A percentile compares a stretch with the other conserved stretches of the same genome.
phyloP scores from a whole-genome alignment of 192 early-diverging fungal species.

The Linnemannia elongata region DNA sequence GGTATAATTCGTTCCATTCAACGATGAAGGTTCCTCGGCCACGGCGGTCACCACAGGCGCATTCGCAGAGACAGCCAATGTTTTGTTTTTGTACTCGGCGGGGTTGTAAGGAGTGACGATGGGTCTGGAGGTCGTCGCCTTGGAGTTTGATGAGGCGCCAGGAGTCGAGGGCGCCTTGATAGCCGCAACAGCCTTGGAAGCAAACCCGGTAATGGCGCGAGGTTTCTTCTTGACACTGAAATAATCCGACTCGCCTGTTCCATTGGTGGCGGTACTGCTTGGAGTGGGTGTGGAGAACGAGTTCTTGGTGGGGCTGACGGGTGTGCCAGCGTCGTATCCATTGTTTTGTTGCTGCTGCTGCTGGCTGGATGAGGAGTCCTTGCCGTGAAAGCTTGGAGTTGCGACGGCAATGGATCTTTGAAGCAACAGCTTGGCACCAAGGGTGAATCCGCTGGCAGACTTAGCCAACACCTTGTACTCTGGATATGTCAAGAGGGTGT shows the following conservation, averaged over 20 bases:
- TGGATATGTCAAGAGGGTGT: conserved; percentile 41
- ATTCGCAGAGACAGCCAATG: conserved; percentile 21
- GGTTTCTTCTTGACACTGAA: conserved; percentile 45
- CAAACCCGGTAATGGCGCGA: conserved; percentile 30
- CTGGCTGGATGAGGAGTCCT: background rate
- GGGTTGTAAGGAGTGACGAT: conserved; percentile 56
- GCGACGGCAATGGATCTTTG: conserved; percentile 51
- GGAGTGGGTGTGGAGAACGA: conserved; percentile 25
- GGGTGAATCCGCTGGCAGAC: conserved; percentile 48
- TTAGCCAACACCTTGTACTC: conserved; percentile 51
- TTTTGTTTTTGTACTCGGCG: conserved; percentile 42
- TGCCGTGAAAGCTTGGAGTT: conserved; percentile 37
- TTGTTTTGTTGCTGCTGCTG: background rate
- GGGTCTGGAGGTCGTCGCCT: conserved; percentile 12
- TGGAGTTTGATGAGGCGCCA: background rate
- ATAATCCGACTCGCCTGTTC: conserved; percentile 28
- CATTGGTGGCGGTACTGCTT: background rate
- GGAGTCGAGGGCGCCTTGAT: conserved; percentile 40
- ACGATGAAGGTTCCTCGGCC: conserved; percentile 1
- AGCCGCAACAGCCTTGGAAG: conserved; percentile 50
- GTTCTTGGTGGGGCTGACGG: conserved; percentile 13
- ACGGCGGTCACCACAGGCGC: background rate
- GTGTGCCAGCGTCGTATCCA: background rate
- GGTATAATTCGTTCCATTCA: background rate
- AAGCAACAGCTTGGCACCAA: conserved; percentile 49